These are phyloP conservation scores for Fusarium oligoseptatum DNA, from an alignment of 2,329 filamentous ascomycete genomes.

Conservation along the genomic window DNA sequence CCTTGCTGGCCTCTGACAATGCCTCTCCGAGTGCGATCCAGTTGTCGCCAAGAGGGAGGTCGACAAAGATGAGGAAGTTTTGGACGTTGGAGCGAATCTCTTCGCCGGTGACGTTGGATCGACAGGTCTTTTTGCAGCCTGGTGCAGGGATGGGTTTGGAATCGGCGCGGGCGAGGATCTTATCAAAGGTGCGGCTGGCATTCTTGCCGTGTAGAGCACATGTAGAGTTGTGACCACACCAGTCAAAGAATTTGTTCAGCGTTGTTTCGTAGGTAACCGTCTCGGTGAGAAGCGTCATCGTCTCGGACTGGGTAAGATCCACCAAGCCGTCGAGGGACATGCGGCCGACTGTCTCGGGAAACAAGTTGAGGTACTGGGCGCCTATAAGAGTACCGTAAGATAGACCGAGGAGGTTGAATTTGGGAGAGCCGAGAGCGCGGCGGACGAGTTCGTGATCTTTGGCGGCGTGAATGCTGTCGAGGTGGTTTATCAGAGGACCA, in stretches of 20 bases:
- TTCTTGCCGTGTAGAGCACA: slow-evolving; percentile 43
- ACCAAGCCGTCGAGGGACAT: slow-evolving; percentile 47
- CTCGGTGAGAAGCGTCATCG: slow-evolving; percentile 26
- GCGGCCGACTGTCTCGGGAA: slow-evolving; percentile 43
- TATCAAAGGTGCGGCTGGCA: slow-evolving; percentile 24
- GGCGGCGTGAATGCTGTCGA: slow-evolving; percentile 41
- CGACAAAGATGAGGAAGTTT: slow-evolving; percentile 22
- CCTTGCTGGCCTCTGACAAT: slow-evolving; percentile 29
- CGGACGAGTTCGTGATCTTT: slow-evolving; percentile 44
- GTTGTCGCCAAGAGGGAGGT: slow-evolving; percentile 15
- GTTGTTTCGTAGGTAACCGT: slow-evolving; percentile 33
- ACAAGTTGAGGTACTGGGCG: slow-evolving; percentile 49
- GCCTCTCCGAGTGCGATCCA: slow-evolving; percentile 32
- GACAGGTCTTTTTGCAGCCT: slow-evolving; percentile 29
- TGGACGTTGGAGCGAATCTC: slow-evolving; percentile 39
- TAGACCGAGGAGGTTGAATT: slow-evolving; percentile 52
- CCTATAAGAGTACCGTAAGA: slow-evolving; percentile 55
- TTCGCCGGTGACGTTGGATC: slow-evolving; percentile 38
- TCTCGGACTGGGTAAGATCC: slow-evolving; percentile 41
- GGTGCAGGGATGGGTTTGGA: slow-evolving; percentile 28
- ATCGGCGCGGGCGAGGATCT: slow-evolving; percentile 29
- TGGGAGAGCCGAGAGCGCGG: slow-evolving; percentile 34
- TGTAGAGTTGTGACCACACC: slow-evolving; percentile 32
- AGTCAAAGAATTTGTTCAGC: slow-evolving; percentile 39
- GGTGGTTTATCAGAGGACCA: slow-evolving; percentile 39